Conservation (phyloP, 1,284 basidiomycete species). For the Meira nashicola region DNA sequence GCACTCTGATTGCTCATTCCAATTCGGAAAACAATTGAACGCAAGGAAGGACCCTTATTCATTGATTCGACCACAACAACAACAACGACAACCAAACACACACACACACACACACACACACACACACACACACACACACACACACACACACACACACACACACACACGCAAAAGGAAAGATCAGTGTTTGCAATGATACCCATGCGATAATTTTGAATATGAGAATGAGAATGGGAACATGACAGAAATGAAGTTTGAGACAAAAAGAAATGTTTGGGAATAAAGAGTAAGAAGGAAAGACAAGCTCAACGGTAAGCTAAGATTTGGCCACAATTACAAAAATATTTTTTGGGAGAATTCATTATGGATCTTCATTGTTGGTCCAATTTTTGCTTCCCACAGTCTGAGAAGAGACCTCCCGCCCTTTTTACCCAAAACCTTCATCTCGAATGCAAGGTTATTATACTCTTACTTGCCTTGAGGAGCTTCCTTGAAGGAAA, state of each 20-base stretch:
- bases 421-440: not conserved
- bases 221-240: not conserved
- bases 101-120: not conserved
- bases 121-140: not conserved
- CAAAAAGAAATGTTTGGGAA: not conserved
- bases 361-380: no score
- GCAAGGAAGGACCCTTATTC: no score
- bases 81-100: no score
- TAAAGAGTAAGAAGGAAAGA: not conserved
- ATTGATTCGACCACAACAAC: no score
- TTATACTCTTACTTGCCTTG: constrained; percentile 7
- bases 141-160: not conserved
- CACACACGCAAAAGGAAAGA: not conserved
- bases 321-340: no score
- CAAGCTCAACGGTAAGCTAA: no score
- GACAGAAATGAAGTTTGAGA: not conserved
- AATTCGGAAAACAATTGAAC: no score
- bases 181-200: not conserved
- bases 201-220: not conserved
- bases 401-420: not conserved
- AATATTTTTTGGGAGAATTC: no score
- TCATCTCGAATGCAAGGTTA: not conserved
- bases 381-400: no score
- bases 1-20: no score
- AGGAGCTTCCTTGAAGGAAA: constrained; percentile 59